A percentile compares a stretch with the other conserved stretches of the same genome.
phyloP scores from a whole-genome alignment of 257 asterid genomes.

The Solanum lycopersicoides region DNA sequence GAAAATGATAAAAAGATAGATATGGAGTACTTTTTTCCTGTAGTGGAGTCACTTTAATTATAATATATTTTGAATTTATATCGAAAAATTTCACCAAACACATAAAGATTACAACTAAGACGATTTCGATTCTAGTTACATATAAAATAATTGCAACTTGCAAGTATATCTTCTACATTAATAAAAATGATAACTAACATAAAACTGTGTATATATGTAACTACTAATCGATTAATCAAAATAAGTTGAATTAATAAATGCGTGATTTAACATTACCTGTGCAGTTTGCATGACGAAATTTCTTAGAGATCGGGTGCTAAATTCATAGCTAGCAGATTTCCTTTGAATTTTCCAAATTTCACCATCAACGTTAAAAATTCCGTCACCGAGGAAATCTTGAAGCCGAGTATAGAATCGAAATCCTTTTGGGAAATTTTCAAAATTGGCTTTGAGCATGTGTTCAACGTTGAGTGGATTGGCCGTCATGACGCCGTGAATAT shows the following conservation, averaged over 20 bases:
- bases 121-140: background rate
- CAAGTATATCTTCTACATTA: no score
- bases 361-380: slow-evolving; percentile 71
- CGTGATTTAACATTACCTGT: background rate
- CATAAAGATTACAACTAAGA: no score
- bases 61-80: no score
- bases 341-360: slow-evolving; percentile 66
- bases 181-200: no score
- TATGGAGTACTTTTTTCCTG: background rate
- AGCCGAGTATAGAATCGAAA: slow-evolving; percentile 37
- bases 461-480: slow-evolving; percentile 65
- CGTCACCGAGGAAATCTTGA: slow-evolving; percentile 65
- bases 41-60: background rate
- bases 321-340: slow-evolving; percentile 81
- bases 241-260: background rate
- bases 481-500: slow-evolving; percentile 56
- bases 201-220: no score
- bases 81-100: no score
- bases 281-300: slow-evolving; percentile 64
- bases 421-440: slow-evolving; percentile 80
- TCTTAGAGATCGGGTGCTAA: slow-evolving; percentile 74
- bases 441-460: slow-evolving; percentile 61
- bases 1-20: background rate
- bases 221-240: no score
- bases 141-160: no score